Evolutionary conservation across 257 asterid species (phyloP), one percentile per base, ranked within the genome.

Genomic region (Petunia axillaris): DNA sequence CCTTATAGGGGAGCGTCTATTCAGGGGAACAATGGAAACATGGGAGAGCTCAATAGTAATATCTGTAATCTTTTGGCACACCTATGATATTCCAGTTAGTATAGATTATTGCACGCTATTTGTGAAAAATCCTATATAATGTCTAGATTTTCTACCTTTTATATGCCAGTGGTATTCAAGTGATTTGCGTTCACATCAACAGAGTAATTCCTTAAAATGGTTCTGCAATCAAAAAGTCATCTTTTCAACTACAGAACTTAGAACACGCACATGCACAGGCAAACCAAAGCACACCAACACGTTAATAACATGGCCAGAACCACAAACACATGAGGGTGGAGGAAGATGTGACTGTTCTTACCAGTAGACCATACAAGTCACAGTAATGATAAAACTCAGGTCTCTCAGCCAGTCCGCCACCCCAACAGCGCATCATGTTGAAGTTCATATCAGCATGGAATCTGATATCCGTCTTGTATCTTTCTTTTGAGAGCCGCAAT

Each of bases 381-480:
- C 99, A 96, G 79, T 92, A 92, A 83, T 89, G 86, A 89, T 96
- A 96, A 86, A 96, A 96, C 7, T 96, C 99, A 6, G 99, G 99
- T 84, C 99, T 92, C 88, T 96, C 99, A 75, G 99, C 94, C 80
- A 96, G 81, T 70, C 97, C 99, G 58, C 99, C 99, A 16, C 97
- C 99, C 98, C 99, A 96, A 88, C 98, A 93, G 62, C 99, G 98
- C 6, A 93, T 90, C 99, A 96, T 96, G 85, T 96, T 93, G 84
- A 96, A 96, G 90, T 96, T 92, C 99, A 96, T 93, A 86, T 96
- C 97, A 62, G 99, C 97, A 82, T 96, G 99, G 86, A 96, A 96
- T 82, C 86, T 93, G 88, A 96, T 91, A 83, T 96, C 98, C 46
- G 99, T 82, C 82, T 85, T 13, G 81, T 96, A 96, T 50, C 98